Percentiles rank a stretch among this genome's conserved stretches.
phyloP scores from a whole-genome alignment of 1,284 basidiomycete species.

The Cutaneotrichosporon sp. region DNA sequence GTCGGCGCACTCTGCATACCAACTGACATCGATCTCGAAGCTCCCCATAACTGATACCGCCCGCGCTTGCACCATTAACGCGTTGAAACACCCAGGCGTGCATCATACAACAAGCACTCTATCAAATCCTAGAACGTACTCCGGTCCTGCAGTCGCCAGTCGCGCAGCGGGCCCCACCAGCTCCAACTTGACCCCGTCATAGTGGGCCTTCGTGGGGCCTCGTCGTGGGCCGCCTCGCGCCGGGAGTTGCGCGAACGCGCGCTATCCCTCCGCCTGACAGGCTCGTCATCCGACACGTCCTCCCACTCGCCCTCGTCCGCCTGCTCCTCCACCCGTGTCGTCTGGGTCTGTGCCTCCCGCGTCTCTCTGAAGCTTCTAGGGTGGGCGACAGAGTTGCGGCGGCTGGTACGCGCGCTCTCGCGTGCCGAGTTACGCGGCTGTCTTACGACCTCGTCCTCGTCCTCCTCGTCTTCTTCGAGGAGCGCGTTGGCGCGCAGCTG shows the following conservation, averaged over 20 bases:
- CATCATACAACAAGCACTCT: slow-evolving; percentile 6
- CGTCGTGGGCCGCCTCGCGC: background rate
- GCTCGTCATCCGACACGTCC: slow-evolving; percentile 14
- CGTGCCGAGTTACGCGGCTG: background rate
- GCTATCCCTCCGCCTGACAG: background rate
- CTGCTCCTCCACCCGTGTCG: background rate
- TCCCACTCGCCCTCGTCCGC: slow-evolving; percentile 14
- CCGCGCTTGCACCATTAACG: background rate
- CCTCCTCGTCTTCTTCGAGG: slow-evolving; percentile 29
- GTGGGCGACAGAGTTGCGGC: background rate
- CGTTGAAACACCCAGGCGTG: background rate
- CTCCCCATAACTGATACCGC: too few species aligned
- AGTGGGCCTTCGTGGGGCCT: background rate
- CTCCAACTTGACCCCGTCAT: slow-evolving; percentile 33
- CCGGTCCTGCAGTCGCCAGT: slow-evolving; percentile 45
- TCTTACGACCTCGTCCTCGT: background rate
- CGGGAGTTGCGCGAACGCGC: background rate
- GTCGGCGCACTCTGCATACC: too few species aligned
- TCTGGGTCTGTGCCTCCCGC: background rate
- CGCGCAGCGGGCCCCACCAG: slow-evolving; percentile 52
- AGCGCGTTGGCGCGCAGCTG: slow-evolving; percentile 36
- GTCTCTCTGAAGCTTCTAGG: background rate
- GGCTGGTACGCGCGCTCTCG: background rate
- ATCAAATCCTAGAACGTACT: slow-evolving; percentile 23
- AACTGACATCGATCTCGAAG: too few species aligned